Base-by-base conservation (phyloP, 106 monocot species). In the Cymbidium sinense region DNA sequence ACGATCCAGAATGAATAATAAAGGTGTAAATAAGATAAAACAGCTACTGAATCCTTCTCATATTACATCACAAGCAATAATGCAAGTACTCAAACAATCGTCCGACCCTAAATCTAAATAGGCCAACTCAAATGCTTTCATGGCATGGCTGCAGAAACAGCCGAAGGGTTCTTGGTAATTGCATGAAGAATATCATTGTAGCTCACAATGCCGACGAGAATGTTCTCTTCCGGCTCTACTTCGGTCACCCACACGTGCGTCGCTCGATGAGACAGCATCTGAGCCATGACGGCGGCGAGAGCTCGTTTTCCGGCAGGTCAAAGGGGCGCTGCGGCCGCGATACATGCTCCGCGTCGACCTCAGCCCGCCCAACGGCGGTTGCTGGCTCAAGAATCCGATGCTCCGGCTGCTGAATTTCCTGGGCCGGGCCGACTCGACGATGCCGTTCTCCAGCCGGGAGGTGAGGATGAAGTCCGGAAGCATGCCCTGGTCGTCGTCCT, bases 221-320 rank as follows among this genome's bases (percentile, higher is more conserved):
- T 73, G 70, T 90, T 88, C 0, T 78, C 86, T 27, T 79, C 81
- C 4, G 70, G 47, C 9, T 80, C 94, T 0, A 78, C 81, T 51
- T 96, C 90, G 0, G 90, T 94, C 58, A 98, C 96, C 96, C 96
- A 98, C 21, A 98, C 91, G 79, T 94, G 96, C 0, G 96, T 94
- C 0, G 96, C 94, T 17, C 96, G 72, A 71, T 98, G 91, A 7
- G 96, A 98, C 58, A 98, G 80, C 91, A 98, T 84, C 86, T 98
- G 96, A 1, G 96, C 96, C 96, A 98, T 98, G 61, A 98, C 96
- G 0, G 96, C 96, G 0, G 96, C 96, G 33, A 98, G 96, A 90
- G 78, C 91, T 98, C 8, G 87, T 86, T 20, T 70, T 31, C 82
- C 90, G 86, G 81, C 96, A 98, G 17, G 83, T 93, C 75, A 94